Evolutionary conservation across 352 stramenopile species (phyloP).

Genomic region (Phytophthora sojae): DNA sequence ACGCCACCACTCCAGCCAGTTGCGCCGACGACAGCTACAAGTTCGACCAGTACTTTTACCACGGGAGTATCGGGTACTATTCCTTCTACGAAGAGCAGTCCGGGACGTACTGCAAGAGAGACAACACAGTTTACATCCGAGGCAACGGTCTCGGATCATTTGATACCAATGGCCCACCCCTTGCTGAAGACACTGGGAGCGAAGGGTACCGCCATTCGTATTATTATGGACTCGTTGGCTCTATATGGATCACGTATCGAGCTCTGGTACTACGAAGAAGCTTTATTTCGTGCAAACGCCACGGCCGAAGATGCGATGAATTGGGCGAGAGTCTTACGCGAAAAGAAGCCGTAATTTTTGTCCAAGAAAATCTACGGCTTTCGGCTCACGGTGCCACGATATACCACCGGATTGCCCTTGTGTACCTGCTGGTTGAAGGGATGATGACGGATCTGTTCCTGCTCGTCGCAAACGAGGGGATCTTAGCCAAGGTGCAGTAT

Average conservation of each 20-base stretch:
- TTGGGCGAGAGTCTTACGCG: slow-evolving; percentile 9
- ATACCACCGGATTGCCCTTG: slow-evolving; percentile 21
- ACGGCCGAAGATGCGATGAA: slow-evolving; percentile 24
- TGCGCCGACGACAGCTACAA: slow-evolving; percentile 16
- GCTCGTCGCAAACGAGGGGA: slow-evolving; percentile 36
- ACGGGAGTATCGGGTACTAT: slow-evolving; percentile 19
- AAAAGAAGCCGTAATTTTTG: slow-evolving; percentile 28
- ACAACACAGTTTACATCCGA: slow-evolving; percentile 25
- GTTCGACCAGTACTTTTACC: slow-evolving; percentile 28
- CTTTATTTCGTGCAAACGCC: slow-evolving; percentile 24
- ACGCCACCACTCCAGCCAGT: slow-evolving; percentile 12
- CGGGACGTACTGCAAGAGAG: slow-evolving; percentile 21
- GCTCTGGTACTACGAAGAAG: slow-evolving; percentile 25
- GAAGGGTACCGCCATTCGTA: slow-evolving; percentile 22
- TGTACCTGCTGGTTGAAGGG: slow-evolving; percentile 35
- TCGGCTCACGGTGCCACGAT: slow-evolving; percentile 16
- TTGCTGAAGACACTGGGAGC: slow-evolving; percentile 18
- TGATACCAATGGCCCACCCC: slow-evolving; percentile 22
- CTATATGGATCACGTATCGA: slow-evolving; percentile 30
- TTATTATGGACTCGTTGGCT: slow-evolving; percentile 24
- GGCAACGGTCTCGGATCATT: slow-evolving; percentile 24
- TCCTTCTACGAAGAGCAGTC: slow-evolving; percentile 20
- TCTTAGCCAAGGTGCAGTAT: slow-evolving; percentile 35
- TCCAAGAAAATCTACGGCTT: slow-evolving; percentile 30
- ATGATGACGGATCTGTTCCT: slow-evolving; percentile 45